Conservation (phyloP, 225 moss, liverwort and hornwort genomes). For the Polytrichum commune region DNA sequence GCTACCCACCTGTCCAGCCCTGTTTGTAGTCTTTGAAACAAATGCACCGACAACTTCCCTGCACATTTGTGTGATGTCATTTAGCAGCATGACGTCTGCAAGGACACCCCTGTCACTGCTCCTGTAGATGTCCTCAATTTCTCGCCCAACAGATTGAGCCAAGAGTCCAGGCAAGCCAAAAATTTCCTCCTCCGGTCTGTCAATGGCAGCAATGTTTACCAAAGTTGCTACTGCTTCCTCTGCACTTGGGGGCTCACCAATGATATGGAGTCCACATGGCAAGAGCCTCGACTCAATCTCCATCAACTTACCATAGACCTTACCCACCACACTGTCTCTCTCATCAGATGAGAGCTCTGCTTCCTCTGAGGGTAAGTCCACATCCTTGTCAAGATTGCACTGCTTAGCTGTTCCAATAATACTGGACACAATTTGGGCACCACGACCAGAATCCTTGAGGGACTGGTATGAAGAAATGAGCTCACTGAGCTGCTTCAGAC, state of each 20-base stretch:
- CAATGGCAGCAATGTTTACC: slow-evolving; percentile 96
- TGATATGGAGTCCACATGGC: slow-evolving; percentile 90
- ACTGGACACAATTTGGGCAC: slow-evolving; percentile 91
- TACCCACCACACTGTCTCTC: slow-evolving; percentile 85
- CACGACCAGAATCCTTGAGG: slow-evolving; percentile 84
- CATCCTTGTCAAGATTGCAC: slow-evolving; percentile 95
- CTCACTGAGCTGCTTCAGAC: slow-evolving; percentile 95
- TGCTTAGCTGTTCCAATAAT: slow-evolving; percentile 95
- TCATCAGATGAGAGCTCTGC: slow-evolving; percentile 61
- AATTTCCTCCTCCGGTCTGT: slow-evolving; percentile 92
- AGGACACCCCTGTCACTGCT: slow-evolving; percentile 79
- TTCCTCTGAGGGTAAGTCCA: slow-evolving; percentile 71
- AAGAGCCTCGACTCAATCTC: slow-evolving; percentile 92
- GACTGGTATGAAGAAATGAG: slow-evolving; percentile 95
- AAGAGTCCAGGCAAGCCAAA: slow-evolving; percentile 82
- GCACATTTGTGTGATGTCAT: slow-evolving; percentile 78
- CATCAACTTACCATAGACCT: slow-evolving; percentile 95
- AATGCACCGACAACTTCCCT: slow-evolving; percentile 72
- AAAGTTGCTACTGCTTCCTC: slow-evolving; percentile 90
- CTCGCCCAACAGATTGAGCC: slow-evolving; percentile 77
- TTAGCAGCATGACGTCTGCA: slow-evolving; percentile 72
- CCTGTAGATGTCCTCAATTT: slow-evolving; percentile 90
- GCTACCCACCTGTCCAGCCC: slow-evolving; percentile 52
- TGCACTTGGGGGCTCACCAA: slow-evolving; percentile 94
- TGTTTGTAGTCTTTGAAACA: slow-evolving; percentile 78